These are phyloP conservation scores for Phoma herbarum DNA, from an alignment of 2,329 filamentous ascomycete genomes.

Conservation along the genomic window DNA sequence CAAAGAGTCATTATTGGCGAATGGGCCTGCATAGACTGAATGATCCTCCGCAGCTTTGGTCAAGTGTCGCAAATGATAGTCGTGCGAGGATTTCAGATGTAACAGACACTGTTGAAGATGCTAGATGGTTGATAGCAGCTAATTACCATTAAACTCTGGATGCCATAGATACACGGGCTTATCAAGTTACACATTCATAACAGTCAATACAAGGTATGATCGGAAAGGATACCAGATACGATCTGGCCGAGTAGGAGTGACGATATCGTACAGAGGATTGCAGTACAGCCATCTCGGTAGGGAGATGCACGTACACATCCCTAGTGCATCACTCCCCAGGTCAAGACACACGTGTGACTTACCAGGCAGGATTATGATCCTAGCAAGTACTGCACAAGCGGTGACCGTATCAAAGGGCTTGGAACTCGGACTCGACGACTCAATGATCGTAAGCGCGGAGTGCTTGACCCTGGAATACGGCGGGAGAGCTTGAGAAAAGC, in stretches of 20 bases:
- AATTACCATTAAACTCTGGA: too few relatives aligned
- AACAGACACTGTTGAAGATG: too few relatives aligned
- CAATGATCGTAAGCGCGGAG: background rate
- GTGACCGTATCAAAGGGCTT: background rate
- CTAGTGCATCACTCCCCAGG: background rate
- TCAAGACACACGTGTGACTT: background rate
- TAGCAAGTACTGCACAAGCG: background rate
- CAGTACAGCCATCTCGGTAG: background rate
- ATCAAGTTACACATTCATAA: background rate
- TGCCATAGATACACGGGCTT: background rate
- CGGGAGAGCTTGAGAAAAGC: background rate
- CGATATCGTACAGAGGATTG: background rate
- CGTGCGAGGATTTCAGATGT: background rate
- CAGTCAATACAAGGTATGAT: background rate
- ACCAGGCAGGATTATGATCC: background rate
- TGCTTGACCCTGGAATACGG: background rate
- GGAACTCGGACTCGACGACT: background rate
- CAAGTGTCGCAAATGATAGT: background rate
- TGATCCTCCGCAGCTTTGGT: background rate
- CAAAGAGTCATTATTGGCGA: background rate
- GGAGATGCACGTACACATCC: too few relatives aligned
- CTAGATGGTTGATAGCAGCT: too few relatives aligned
- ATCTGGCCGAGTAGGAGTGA: background rate
- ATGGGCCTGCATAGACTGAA: background rate
- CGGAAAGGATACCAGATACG: background rate